phyloP scores from a whole-genome alignment of 176 grass and related monocot species.

The Ampelocalamus luodianensis region DNA sequence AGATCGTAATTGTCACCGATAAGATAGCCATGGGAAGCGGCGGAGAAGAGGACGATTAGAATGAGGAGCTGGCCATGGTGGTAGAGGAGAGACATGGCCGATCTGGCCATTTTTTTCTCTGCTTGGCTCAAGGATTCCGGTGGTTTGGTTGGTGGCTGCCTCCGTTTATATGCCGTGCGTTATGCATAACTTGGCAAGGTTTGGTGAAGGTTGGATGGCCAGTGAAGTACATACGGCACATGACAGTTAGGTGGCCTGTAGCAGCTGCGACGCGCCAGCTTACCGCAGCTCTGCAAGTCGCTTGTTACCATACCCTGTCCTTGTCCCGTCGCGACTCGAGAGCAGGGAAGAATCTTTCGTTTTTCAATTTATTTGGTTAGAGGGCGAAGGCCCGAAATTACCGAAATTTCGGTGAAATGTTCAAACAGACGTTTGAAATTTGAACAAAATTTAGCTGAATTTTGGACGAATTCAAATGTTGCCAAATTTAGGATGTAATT shows the following conservation, averaged over 20 bases:
- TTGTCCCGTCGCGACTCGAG: background rate
- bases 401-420: no score
- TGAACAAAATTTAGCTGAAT: no score
- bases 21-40: background rate
- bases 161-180: background rate
- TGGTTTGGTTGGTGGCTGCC: background rate
- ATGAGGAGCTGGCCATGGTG: background rate
- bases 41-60: constrained; percentile 15
- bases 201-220: constrained; percentile 29
- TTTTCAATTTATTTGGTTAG: no score
- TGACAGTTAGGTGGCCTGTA: background rate
- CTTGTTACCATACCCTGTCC: background rate
- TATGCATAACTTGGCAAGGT: background rate
- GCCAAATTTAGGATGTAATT: no score
- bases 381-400: no score
- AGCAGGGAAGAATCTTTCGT: no score
- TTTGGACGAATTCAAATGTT: no score
- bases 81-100: constrained; percentile 36
- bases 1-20: background rate
- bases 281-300: background rate
- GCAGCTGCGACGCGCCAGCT: constrained; percentile 36
- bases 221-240: constrained; percentile 1
- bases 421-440: no score
- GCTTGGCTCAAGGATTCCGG: background rate
- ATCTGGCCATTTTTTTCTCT: background rate